Base-by-base conservation (phyloP, 352 stramenopile genomes). In the Phytophthora constricta region DNA sequence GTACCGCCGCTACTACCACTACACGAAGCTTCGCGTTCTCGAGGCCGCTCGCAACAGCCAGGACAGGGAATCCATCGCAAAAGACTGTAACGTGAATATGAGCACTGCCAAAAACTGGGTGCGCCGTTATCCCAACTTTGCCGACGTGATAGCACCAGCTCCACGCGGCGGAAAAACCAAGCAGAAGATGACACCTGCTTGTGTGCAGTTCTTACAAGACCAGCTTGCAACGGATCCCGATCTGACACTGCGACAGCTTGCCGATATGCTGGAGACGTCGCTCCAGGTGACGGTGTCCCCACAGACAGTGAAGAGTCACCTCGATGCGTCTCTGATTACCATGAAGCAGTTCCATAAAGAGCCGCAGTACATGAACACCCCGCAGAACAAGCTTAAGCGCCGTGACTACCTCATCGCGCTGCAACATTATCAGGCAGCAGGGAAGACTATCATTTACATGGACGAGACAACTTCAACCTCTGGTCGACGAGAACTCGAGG, bases 361-460 rank as follows among this genome's bases (percentile, higher is more conserved):
- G 8, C 37, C 17, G 8, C 37, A 45, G 16, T 45, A 45, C 8
- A 45, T 45, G 37, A 45, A 45, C 37, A 45, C 37, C 4, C 9
- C 8, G 4, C 9, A 20, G 9, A 67, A 67, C 56, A 73, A 73
- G 34, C 41, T 33, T 5, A 73, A 73, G 19, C 52, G 58, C 2
- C 13, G 10, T 2, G 48, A 65, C 1, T 68, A 56, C 20, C 47
- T 65, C 1, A 19, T 41, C 2, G 10, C 11, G 22, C 23, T 68
- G 3, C 55, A 60, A 37, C n/a, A n/a, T n/a, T n/a, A n/a, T n/a
- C n/a, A n/a, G n/a, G n/a, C n/a, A n/a, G n/a, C n/a, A n/a, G n/a
- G n/a, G n/a, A n/a, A n/a, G n/a, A n/a, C n/a, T n/a, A n/a, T n/a
- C n/a, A n/a, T n/a, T n/a, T n/a, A n/a, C n/a, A n/a, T n/a, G n/a